Evolutionary conservation across 2,329 filamentous ascomycete species (phyloP), one percentile per base, ranked within the genome.

Genomic region (Xylariaceae sp.): DNA sequence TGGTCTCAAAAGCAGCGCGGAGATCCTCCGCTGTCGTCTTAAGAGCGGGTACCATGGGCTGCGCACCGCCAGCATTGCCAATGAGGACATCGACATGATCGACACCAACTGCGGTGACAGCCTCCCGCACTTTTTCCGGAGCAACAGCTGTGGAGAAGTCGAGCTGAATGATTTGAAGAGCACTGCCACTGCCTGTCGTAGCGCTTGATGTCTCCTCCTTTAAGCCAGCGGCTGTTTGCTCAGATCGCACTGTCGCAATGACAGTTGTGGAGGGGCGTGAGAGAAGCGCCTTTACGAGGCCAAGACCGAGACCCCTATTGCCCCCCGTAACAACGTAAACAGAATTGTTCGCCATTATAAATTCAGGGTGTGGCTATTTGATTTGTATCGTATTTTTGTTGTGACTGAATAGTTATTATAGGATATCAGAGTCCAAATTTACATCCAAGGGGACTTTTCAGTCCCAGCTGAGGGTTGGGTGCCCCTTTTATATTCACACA

Each of bases 221-320:
- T 6, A 69, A 55, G 0, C 55, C 56, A 0, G 60, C 53, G 0
- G 57, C 32, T 2, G 63, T 47, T 10, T 56, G 27, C 3, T 66
- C 58, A 41, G 67, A 62, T 11, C 74, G 71, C 3, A 75, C 73
- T 1, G 69, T 70, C 2, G 71, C 73, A 16, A 77, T 65, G 39
- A 74, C 63, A 2, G 68, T 82, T 63, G 85, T 81, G 60, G 82
- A 81, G 59, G 81, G 75, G 16, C 81, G 80, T 26, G 77, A 70
- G 1, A 79, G 68, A 37, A 77, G 69, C 0, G 58, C 48, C 29
- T 62, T 63, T 23, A 74, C 57, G 4, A 77, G 62, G 1, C 73
- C 73, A 7, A 68, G 60, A 3, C 75, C 75, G 6, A 77, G 67
- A 40, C 75, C 75, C 50, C 73, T 66, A 48, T 77, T 77, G 8